Percentiles rank a stretch among this genome's conserved stretches.
Conservation (phyloP, 306 rosid genomes). For the Luffa aegyptiaca region DNA sequence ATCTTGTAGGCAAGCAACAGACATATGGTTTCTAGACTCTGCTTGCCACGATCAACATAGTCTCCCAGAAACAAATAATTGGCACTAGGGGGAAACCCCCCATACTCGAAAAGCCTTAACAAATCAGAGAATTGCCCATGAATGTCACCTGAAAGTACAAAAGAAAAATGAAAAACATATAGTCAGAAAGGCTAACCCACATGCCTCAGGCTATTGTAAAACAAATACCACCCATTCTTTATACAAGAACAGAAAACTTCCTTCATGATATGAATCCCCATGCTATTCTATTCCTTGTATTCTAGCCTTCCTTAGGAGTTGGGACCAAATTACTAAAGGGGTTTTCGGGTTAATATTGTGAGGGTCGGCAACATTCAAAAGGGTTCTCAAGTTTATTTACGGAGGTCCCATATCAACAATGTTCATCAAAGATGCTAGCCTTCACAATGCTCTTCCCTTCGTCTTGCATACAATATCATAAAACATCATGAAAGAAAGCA, state of each 20-base stretch:
- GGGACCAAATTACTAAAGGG: not conserved
- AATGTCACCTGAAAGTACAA: conserved; percentile 57
- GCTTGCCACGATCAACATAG: conserved; percentile 91
- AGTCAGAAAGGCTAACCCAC: not conserved
- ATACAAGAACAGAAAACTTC: not conserved
- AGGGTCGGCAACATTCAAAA: not conserved
- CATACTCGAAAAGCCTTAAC: conserved; percentile 82
- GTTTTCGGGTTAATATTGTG: not conserved
- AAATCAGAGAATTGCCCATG: conserved; percentile 93
- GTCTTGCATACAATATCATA: not conserved
- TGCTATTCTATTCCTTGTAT: not conserved
- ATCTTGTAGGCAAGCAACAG: conserved; percentile 85
- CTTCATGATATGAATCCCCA: not conserved
- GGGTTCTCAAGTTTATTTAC: not conserved
- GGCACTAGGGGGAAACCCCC: conserved; percentile 73
- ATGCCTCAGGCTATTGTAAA: not conserved
- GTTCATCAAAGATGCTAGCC: not conserved
- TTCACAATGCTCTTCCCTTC: not conserved
- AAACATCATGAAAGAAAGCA: not conserved
- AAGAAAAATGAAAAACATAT: not conserved
- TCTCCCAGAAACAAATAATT: conserved; percentile 92
- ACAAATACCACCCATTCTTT: not conserved
- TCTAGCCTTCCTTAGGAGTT: not conserved
- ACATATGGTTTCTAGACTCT: conserved; percentile 90
- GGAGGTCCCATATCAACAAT: not conserved